phyloP scores from a whole-genome alignment of 305 asterid genomes.

The Fraxinus xanthoxyloides region DNA sequence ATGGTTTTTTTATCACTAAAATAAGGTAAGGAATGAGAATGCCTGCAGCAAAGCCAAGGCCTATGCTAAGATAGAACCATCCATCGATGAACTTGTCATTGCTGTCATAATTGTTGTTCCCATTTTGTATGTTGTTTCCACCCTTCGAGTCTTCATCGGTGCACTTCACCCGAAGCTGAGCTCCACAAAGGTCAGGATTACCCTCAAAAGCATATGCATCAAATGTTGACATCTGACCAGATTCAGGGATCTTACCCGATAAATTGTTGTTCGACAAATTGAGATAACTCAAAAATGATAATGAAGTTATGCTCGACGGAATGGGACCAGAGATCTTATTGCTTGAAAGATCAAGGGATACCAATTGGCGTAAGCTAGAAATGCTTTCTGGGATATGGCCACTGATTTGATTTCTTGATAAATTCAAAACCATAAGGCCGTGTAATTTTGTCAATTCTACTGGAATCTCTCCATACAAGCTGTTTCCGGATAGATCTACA shows the following conservation, averaged over 20 bases:
- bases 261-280: slow-evolving; percentile 49
- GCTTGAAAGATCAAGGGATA: slow-evolving; percentile 53
- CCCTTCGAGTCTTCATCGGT: slow-evolving; percentile 26
- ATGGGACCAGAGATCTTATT: slow-evolving; percentile 44
- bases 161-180: slow-evolving; percentile 35
- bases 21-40: slow-evolving; percentile 33
- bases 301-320: slow-evolving; percentile 39
- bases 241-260: slow-evolving; percentile 46
- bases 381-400: slow-evolving; percentile 48
- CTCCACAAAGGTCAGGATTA: slow-evolving; percentile 49
- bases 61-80: slow-evolving; percentile 54
- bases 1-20: slow-evolving; percentile 29
- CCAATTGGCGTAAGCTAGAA: slow-evolving; percentile 32
- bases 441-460: slow-evolving; percentile 33
- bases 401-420: slow-evolving; percentile 44
- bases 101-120: slow-evolving; percentile 4
- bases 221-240: slow-evolving; percentile 50
- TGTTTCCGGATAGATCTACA: slow-evolving; percentile 50
- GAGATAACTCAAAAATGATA: slow-evolving; percentile 36
- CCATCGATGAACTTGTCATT: slow-evolving; percentile 21
- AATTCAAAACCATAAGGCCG: slow-evolving; percentile 44
- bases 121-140: slow-evolving; percentile 1
- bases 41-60: slow-evolving; percentile 46
- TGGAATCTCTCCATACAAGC: slow-evolving; percentile 44
- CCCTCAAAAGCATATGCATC: slow-evolving; percentile 34